phyloP scores from a whole-genome alignment of 768 basidiomycete species.

The Chalciporus sphaerocephalus region DNA sequence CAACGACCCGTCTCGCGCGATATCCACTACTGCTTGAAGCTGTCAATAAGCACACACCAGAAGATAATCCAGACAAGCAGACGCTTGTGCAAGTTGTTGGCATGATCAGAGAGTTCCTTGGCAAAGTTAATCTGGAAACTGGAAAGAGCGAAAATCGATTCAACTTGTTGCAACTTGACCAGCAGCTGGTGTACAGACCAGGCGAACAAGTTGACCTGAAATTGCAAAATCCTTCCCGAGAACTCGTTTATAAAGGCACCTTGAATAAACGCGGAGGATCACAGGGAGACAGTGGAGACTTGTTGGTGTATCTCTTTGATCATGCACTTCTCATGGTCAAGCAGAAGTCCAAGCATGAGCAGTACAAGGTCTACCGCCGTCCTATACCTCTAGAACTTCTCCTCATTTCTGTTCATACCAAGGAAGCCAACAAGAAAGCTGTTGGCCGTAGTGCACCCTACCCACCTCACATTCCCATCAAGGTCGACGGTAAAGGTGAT shows the following conservation, averaged over 20 bases:
- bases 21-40: conserved; percentile 93
- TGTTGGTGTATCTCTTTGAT: conserved; percentile 93
- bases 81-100: conserved; percentile 71
- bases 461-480: conserved; percentile 47
- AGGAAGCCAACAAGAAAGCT: conserved; percentile 41
- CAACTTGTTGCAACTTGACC: conserved; percentile 89
- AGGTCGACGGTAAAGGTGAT: conserved; percentile 70
- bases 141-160: conserved; percentile 96
- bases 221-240: conserved; percentile 80
- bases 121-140: conserved; percentile 86
- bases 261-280: conserved; percentile 78
- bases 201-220: conserved; percentile 89
- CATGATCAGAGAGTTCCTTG: conserved; percentile 77
- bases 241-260: conserved; percentile 87
- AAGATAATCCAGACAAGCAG: conserved; percentile 83
- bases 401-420: conserved; percentile 62
- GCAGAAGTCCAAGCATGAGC: conserved; percentile 89
- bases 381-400: conserved; percentile 95
- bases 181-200: conserved; percentile 83
- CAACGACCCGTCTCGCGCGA: conserved; percentile 94
- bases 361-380: conserved; percentile 88
- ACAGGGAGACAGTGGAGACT: conserved; percentile 77
- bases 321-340: conserved; percentile 95
- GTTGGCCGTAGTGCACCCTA: conserved; percentile 39
- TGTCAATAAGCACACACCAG: conserved; percentile 86